Conservation (phyloP, 2,329 filamentous ascomycete species). For the Apiospora marii region DNA sequence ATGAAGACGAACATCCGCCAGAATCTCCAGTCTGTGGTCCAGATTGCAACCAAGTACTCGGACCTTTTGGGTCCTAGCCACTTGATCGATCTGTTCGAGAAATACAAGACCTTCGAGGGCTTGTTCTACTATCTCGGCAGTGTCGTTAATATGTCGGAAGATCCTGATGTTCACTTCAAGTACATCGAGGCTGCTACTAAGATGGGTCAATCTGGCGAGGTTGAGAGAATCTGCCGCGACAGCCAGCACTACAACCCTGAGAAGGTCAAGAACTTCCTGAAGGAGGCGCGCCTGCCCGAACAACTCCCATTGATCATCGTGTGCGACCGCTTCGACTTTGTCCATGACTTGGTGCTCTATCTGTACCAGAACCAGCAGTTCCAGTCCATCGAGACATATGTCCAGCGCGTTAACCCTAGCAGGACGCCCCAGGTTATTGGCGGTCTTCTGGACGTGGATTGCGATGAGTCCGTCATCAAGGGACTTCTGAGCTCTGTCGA, state of each 20-base stretch:
- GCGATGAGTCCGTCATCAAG: constrained; percentile 96
- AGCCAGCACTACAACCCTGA: constrained; percentile 89
- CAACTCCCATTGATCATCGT: constrained; percentile 97
- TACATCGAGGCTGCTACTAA: constrained; percentile 97
- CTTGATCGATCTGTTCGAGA: constrained; percentile 94
- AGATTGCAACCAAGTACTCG: constrained; percentile 97
- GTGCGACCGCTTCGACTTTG: constrained; percentile 99
- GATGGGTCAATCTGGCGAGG: constrained; percentile 93
- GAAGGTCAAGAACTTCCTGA: constrained; percentile 99
- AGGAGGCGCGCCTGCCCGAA: constrained; percentile 91
- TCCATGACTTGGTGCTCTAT: constrained; percentile 94
- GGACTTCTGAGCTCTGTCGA: constrained; percentile 86
- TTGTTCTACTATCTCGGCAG: constrained; percentile 98
- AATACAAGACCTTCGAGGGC: constrained; percentile 96
- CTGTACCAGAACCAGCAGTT: constrained; percentile 99
- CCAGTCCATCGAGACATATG: constrained; percentile 97
- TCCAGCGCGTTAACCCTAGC: constrained; percentile 93
- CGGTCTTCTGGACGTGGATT: constrained; percentile 94
- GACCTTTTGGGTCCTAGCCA: constrained; percentile 88
- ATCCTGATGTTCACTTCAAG: constrained; percentile 97
- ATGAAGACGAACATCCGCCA: constrained; percentile 95
- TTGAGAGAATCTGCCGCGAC: constrained; percentile 96
- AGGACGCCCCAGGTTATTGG: constrained; percentile 93
- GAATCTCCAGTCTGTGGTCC: constrained; percentile 93
- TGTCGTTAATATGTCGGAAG: constrained; percentile 96